Evolutionary conservation across 805 yeast species (phyloP), one percentile per base, ranked within the genome.

Genomic region (Metschnikowia arizonensis): DNA sequence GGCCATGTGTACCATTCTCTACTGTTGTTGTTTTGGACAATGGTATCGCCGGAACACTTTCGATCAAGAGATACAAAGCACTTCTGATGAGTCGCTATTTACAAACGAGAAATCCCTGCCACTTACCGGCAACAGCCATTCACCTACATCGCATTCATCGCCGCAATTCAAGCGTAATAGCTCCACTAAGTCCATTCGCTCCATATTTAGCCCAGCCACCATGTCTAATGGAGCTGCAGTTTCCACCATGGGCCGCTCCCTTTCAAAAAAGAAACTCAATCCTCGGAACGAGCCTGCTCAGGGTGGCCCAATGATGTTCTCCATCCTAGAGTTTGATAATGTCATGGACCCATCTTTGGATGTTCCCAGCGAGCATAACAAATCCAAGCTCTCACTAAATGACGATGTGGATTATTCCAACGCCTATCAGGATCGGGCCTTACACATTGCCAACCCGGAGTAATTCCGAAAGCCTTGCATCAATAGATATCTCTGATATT

Each of bases 1-100:
- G 1, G 39, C 81, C 0, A 40, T 83, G 1, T 54, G 65, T 0
- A 65, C 71, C 0, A 49, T 83, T 2, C 33, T 78, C 10, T 76
- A 49, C 48, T 74, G 56, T 66, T 77, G 65, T 61, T 74, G 59
- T 26, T 53, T 46, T 29, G 58, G 47, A 3, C 54, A 45, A 9
- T 45, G 49, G 31, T 42, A 38, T 30, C 50, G 49, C 40, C 45
- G 55, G 33, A 65, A 63, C 48, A 61, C 53, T 28, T 68, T 54
- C 52, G 59, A 67, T 12, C 74, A 70, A 45, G 73, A 69, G 43
- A 74, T 70, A 45, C 65, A 62, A 40, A 60, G 55, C 51, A 60
- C 69, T 1, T 63, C 68, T 14, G 72, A 66, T 38, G 68, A 64
- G 12, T 40, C 52, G 21, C 59, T 63, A 2, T 34, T 56, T 14